phyloP scores from a whole-genome alignment of 257 asterid genomes.

The Capsicum rhomboideum region DNA sequence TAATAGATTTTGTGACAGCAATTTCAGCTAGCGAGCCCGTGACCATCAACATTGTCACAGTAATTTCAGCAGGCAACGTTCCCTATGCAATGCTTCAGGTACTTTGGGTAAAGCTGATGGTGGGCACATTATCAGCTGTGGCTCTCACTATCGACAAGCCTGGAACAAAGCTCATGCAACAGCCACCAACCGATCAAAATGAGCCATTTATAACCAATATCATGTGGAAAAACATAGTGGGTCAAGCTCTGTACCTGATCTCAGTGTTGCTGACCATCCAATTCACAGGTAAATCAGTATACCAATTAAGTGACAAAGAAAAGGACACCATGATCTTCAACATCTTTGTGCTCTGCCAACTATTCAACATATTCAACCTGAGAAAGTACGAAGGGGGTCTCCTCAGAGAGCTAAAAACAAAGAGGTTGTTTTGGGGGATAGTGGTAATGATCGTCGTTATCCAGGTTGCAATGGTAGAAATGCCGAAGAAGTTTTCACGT shows the following conservation, averaged over 20 bases:
- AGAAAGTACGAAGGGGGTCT: neutral
- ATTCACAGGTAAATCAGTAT: slow-evolving; percentile 33
- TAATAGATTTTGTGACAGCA: slow-evolving; percentile 23
- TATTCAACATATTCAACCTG: neutral
- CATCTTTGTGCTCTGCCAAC: slow-evolving; percentile 5
- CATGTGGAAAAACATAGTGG: slow-evolving; percentile 61
- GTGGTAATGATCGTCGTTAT: slow-evolving; percentile 27
- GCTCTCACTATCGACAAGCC: slow-evolving; percentile 61
- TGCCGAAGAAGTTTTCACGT: slow-evolving; percentile 39
- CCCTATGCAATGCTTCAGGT: slow-evolving; percentile 59
- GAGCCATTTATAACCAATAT: slow-evolving; percentile 49
- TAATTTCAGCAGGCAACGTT: slow-evolving; percentile 67
- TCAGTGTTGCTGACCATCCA: slow-evolving; percentile 38
- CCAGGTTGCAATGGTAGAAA: slow-evolving; percentile 49
- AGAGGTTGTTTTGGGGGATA: slow-evolving; percentile 41
- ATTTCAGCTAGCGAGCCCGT: slow-evolving; percentile 17
- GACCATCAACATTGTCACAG: slow-evolving; percentile 51
- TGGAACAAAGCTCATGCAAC: slow-evolving; percentile 27
- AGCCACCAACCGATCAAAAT: slow-evolving; percentile 31
- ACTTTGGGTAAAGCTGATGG: slow-evolving; percentile 71
- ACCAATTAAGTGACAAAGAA: slow-evolving; percentile 22
- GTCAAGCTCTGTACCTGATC: slow-evolving; percentile 57
- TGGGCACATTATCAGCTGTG: slow-evolving; percentile 63
- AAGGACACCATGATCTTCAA: slow-evolving; percentile 16
- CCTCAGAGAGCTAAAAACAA: neutral